Conservation (phyloP, 331 rosid genomes). For the Cydonia oblonga region DNA sequence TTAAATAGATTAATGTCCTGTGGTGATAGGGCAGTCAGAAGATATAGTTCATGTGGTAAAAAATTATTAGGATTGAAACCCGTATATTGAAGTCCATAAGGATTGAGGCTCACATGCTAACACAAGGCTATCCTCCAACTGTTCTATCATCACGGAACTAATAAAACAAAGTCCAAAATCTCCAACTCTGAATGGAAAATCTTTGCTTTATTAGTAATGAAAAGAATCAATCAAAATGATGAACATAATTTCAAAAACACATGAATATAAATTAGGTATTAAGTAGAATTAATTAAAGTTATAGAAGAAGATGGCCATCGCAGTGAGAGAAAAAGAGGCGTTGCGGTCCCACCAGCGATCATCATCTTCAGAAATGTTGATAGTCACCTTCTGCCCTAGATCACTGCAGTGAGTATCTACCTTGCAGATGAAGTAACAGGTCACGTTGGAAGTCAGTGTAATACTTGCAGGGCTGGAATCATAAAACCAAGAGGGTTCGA, state of each 20-base stretch:
- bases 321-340: conserved; percentile 3
- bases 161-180: too few species aligned
- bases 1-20: too few species aligned
- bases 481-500: neutral
- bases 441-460: neutral
- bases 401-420: neutral
- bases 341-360: conserved; percentile 7
- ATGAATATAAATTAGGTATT: neutral
- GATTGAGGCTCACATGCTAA: too few species aligned
- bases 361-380: neutral
- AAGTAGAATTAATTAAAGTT: neutral
- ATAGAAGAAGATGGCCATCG: neutral
- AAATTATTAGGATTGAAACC: too few species aligned
- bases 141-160: too few species aligned
- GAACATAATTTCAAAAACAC: neutral
- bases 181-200: too few species aligned
- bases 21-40: too few species aligned
- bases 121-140: too few species aligned
- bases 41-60: too few species aligned
- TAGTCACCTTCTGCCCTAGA: conserved; percentile 9
- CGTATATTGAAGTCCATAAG: too few species aligned
- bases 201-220: too few species aligned
- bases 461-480: conserved; percentile 11
- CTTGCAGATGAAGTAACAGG: conserved; percentile 15
- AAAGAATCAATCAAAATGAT: neutral